Percentiles rank a stretch among this genome's conserved stretches.
Conservation (phyloP, 441 rosid genomes). For the Theobroma grandiflorum region DNA sequence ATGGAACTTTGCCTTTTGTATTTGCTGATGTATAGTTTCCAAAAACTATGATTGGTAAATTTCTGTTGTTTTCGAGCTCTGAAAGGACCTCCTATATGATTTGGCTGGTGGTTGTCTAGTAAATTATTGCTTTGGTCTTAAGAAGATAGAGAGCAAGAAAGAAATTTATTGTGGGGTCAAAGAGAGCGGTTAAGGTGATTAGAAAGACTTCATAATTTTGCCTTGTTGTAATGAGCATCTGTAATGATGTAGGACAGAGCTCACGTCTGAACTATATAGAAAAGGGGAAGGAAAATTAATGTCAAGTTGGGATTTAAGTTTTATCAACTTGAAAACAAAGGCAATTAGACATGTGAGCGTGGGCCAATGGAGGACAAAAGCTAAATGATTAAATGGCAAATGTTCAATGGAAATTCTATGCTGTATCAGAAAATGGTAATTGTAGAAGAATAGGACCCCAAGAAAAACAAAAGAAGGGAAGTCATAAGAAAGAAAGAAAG, state of each 20-base stretch:
- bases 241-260: not conserved
- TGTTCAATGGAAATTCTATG: not conserved
- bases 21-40: not conserved
- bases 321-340: not conserved
- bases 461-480: too few species aligned
- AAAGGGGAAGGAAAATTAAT: not conserved
- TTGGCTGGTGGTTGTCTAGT: not conserved
- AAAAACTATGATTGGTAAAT: not conserved
- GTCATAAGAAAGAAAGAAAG: not conserved
- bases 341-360: not conserved
- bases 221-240: not conserved
- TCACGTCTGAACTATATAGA: not conserved
- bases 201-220: conserved; percentile 11
- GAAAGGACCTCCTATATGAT: not conserved
- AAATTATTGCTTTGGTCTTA: not conserved
- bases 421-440: too few species aligned
- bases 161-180: conserved; percentile 23
- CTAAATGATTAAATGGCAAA: conserved; percentile 1
- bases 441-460: too few species aligned
- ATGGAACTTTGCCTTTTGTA: too few species aligned
- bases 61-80: not conserved
- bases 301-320: conserved; percentile 7
- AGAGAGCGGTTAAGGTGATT: not conserved
- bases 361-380: not conserved
- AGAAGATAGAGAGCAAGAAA: conserved; percentile 8